Evolutionary conservation across 2,329 filamentous ascomycete genomes (phyloP), one percentile per base, ranked within the genome.

Genomic region (Elsinoe fawcettii): DNA sequence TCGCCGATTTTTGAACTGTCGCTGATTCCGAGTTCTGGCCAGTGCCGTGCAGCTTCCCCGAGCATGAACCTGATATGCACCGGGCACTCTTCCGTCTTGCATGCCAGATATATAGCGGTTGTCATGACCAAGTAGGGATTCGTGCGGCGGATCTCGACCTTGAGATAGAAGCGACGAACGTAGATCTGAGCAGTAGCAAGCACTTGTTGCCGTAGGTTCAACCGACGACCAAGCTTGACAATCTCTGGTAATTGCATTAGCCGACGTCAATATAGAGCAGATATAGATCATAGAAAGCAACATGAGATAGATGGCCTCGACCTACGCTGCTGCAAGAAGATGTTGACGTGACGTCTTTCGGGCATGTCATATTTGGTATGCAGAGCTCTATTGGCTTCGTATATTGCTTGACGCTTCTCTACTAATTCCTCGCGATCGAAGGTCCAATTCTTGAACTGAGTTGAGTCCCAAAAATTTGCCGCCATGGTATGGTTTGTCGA

Each of bases 1-100:
- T 96, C 91, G 65, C 91, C 91, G 37, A 96, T 80, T 66, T 90
- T 89, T 57, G 87, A 84, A 7, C 88, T 87, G 70, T 96, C 90
- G 58, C 85, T 81, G 39, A 81, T 78, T 63, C 88, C 82, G 59
- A 87, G 81, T 62, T 91, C 88, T 77, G 88, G 85, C 89, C 90
- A 96, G 59, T 95, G 79, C 58, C 86, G 82, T 32, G 90, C 84
- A 2, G 91, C 90, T 71, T 99, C 93, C 47, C 84, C 86, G 9
- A 93, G 85, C 59, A 99, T 86, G 62, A 95, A 81, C 27, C 93
- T 83, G 66, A 99, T 97, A 70, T 99, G 93, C 70, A 97, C 92
- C 2, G 93, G 93, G 53, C 86, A 91, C 71, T 99, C 93, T 71
- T 99, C 93, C 83, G 95, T 96, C 74, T 99, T 99, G 75, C 90